These are phyloP conservation scores for Dryadomyces quercus-mongolicae DNA, from an alignment of 2,329 filamentous ascomycete genomes.

Conservation along the genomic window DNA sequence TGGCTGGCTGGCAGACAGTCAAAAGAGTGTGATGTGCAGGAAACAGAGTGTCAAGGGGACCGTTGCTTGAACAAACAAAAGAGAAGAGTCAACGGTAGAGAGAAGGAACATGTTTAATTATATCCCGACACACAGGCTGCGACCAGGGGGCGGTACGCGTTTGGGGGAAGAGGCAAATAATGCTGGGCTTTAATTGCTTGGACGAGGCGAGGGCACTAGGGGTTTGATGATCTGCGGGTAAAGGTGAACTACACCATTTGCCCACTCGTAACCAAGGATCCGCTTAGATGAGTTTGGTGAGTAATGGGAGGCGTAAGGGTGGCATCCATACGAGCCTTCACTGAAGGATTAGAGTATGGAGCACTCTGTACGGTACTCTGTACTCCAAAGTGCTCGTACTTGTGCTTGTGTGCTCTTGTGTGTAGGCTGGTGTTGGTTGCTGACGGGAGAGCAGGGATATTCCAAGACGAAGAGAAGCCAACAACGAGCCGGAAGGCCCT, in stretches of 20 bases:
- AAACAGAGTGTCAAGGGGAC: not conserved
- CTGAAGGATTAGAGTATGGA: not conserved
- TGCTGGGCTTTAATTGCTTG: slow-evolving; percentile 6
- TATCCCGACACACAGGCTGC: slow-evolving; percentile 7
- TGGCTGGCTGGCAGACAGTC: not conserved
- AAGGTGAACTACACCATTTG: not conserved
- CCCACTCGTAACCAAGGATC: not conserved
- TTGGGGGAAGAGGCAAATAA: not conserved
- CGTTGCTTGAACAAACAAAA: slow-evolving; percentile 4
- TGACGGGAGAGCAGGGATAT: not conserved
- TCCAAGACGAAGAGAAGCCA: slow-evolving; percentile 8
- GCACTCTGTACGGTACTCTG: no score
- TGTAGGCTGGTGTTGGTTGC: no score
- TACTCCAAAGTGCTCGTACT: no score
- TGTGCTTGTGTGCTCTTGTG: no score
- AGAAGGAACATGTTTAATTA: slow-evolving; percentile 8
- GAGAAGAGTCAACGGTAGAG: slow-evolving; percentile 2
- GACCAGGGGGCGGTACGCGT: not conserved
- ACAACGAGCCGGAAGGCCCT: slow-evolving; percentile 1
- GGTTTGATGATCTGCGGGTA: not conserved
- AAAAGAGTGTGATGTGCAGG: not conserved
- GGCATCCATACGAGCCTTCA: not conserved
- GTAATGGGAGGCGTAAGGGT: not conserved
- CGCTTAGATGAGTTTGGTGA: no score
- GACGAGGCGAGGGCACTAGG: not conserved